phyloP scores from a whole-genome alignment of 768 basidiomycete genomes.

The Naganishia antarctica region DNA sequence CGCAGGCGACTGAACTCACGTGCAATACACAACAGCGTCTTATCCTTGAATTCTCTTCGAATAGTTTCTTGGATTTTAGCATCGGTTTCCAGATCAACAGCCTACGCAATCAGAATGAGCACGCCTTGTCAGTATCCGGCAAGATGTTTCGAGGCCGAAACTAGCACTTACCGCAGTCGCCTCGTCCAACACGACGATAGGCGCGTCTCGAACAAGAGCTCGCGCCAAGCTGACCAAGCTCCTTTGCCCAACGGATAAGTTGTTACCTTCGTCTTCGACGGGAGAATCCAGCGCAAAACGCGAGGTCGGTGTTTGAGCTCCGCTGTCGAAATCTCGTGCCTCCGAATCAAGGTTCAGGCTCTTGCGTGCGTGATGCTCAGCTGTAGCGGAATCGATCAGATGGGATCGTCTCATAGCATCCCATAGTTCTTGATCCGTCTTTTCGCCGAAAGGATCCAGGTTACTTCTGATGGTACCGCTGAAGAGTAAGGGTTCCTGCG shows the following conservation, averaged over 20 bases:
- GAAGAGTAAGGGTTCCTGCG: constrained; percentile 62
- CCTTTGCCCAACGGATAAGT: constrained; percentile 70
- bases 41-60: constrained; percentile 73
- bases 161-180: constrained; percentile 73
- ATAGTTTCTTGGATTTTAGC: constrained; percentile 88
- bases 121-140: background rate
- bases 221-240: constrained; percentile 81
- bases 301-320: constrained; percentile 31
- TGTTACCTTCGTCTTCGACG: constrained; percentile 80
- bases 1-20: constrained; percentile 58
- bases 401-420: constrained; percentile 81
- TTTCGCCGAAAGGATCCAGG: constrained; percentile 78
- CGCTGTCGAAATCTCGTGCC: background rate
- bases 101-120: constrained; percentile 32
- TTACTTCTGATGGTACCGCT: constrained; percentile 62
- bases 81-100: constrained; percentile 70
- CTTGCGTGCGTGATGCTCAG: constrained; percentile 18
- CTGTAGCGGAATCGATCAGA: constrained; percentile 56
- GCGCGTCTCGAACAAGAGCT: constrained; percentile 78
- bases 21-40: constrained; percentile 80
- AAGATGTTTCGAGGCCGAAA: no score
- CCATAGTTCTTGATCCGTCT: constrained; percentile 60
- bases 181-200: constrained; percentile 66
- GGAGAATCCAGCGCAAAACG: constrained; percentile 77
- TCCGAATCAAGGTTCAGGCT: constrained; percentile 23